Evolutionary conservation across 139 green algal genomes (phyloP), one percentile per base, ranked within the genome.

Genomic region (Pleodorina starrii): DNA sequence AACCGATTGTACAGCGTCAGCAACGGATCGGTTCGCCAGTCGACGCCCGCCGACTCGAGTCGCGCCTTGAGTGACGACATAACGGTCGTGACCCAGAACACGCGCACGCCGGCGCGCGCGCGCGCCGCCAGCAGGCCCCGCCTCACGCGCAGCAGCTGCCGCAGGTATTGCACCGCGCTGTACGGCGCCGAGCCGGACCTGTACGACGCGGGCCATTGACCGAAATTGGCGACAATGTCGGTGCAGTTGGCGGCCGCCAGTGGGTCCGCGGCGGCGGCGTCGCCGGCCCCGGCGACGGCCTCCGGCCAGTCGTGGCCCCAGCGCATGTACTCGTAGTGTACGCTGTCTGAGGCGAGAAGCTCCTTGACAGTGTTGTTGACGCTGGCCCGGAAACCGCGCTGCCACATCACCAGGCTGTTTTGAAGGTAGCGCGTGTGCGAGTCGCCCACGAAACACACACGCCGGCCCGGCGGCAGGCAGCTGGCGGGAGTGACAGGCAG

Each of bases 161-260:
- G 38, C 23, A 38, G 40, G 59, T 87, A 87, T 60, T 66, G 40
- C 29, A 36, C 42, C 2, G 60, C 38, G 35, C 50, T 75, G 60
- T 44, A 78, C 17, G 81, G 81, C 81, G 60, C 60, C 5, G 60
- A 29, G 5, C 81, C 81, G 16, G 81, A 5, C 57, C 82, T 40
- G 82, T 88, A 88, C 43, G 82, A 88, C 82, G 66, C 66, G 27
- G 82, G 82, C 82, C 82, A 88, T 44, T 88, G 82, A 14, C 82
- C 82, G 16, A 88, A 88, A 63, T 88, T 88, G 44, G 51, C 82
- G 0, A 88, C 9, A 10, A 88, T 43, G 44, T 88, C 82, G 1
- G 82, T 88, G 23, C 82, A 88, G 82, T 69, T 48, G 6, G 16
- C 29, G 11, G 81, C 42, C 42, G 32, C 54, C 42, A 86, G 57